These are phyloP conservation scores for Oryza rufipogon DNA, from an alignment of 176 grass and related monocot genomes.

Conservation along the genomic window DNA sequence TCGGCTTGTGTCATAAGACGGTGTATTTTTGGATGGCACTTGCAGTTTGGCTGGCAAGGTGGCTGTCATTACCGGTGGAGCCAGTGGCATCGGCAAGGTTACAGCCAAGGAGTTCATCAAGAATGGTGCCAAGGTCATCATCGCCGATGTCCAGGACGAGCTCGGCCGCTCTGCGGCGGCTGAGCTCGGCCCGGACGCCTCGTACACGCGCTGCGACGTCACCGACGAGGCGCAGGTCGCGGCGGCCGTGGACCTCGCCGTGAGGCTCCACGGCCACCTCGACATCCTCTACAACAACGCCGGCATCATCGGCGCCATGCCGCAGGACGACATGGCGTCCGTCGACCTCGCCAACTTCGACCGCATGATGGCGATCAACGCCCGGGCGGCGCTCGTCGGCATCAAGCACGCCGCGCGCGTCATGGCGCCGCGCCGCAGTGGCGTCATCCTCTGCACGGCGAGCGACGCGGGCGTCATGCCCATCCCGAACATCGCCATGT, in stretches of 20 bases:
- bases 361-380: conserved; percentile 13
- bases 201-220: conserved; percentile 61
- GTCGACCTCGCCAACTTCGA: conserved; percentile 29
- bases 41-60: conserved; percentile 15
- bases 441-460: conserved; percentile 31
- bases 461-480: not conserved
- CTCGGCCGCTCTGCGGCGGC: not conserved
- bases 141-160: conserved; percentile 21
- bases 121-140: conserved; percentile 21
- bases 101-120: not conserved
- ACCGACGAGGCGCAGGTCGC: conserved; percentile 61
- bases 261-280: conserved; percentile 54
- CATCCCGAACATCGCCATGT: not conserved
- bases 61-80: conserved; percentile 19
- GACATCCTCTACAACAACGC: conserved; percentile 84
- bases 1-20: too few relatives aligned
- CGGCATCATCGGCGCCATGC: conserved; percentile 20
- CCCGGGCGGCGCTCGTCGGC: not conserved
- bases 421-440: conserved; percentile 1
- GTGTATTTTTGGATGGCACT: too few relatives aligned
- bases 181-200: not conserved
- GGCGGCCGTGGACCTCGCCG: conserved; percentile 55
- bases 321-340: not conserved
- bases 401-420: conserved; percentile 31
- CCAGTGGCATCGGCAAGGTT: conserved; percentile 7